Base-by-base conservation (phyloP, 176 grass and related monocot species). In the Elymus sibiricus region DNA sequence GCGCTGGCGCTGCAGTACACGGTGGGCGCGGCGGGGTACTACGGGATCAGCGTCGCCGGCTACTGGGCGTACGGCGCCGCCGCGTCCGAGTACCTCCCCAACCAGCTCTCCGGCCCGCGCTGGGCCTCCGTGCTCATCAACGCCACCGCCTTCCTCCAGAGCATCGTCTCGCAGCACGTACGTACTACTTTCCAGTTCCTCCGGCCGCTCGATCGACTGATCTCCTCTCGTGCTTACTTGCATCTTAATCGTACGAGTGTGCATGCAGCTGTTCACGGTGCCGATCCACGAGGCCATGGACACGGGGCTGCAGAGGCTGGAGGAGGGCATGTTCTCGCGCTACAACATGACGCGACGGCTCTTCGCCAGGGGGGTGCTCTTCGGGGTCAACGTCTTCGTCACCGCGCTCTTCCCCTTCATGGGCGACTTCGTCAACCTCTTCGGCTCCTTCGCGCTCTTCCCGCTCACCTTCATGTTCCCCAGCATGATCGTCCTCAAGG, bases 21-120 rank as follows among this genome's bases (percentile, higher is more conserved):
- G 2, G 69, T 85, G 25, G 95, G 95, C n/a, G 84, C 86, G 0
- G 82, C 79, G 17, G 68, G 62, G 19, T 94, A 93, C 77, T 97
- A 94, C 44, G 90, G 95, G 62, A 69, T 97, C 76, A 97, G 90
- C 87, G 90, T 93, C 34, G 92, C 87, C 17, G 95, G 95, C 25
- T 97, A 97, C 85, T 97, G 95, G 95, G 95, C 92, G 7, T 97
- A 97, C 81, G 92, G 95, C 32, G 83, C 95, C 22, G 19, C 95
- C 29, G 88, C 89, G 32, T 94, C 95, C 1, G 90, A 94, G 67
- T 94, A 94, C 87, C 95, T 97, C 29, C 92, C 95, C 3, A 51
- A 88, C 74, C 58, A 97, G 81, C 72, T 97, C 70, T 87, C 88
- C 12, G 90, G 92, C 2, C 95, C 95, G 2, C 72, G 82, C 58